Evolutionary conservation across 345 rosid species (phyloP).

Genomic region (Dipteronia dyeriana): DNA sequence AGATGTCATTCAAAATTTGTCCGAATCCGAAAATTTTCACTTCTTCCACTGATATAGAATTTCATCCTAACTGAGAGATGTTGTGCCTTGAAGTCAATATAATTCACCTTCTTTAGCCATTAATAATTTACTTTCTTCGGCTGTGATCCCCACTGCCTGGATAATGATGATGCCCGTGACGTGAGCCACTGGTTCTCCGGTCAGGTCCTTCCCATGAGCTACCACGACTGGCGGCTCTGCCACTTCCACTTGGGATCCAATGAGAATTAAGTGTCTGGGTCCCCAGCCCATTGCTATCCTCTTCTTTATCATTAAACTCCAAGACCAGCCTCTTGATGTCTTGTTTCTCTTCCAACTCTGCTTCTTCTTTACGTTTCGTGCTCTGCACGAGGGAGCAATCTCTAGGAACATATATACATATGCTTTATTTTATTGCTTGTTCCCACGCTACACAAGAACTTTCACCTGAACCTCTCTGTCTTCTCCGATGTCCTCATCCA

Average conservation of each 20-base stretch:
- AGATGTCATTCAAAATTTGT: background rate
- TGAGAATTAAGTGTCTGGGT: slow-evolving; percentile 57
- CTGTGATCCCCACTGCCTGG: slow-evolving; percentile 71
- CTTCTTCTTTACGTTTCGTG: slow-evolving; percentile 98
- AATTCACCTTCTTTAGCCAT: background rate
- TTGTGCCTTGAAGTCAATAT: background rate
- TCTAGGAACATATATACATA: slow-evolving; percentile 82
- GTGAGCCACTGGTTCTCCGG: slow-evolving; percentile 63
- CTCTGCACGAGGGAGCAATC: slow-evolving; percentile 87
- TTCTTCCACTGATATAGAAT: background rate
- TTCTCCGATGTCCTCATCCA: slow-evolving; percentile 74
- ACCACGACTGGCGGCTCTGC: slow-evolving; percentile 49
- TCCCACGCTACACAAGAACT: slow-evolving; percentile 95
- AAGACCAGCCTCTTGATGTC: slow-evolving; percentile 94
- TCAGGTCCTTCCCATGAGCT: slow-evolving; percentile 58
- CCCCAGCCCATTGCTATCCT: slow-evolving; percentile 86
- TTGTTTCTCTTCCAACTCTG: slow-evolving; percentile 95
- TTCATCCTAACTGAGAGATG: background rate
- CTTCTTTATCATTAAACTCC: slow-evolving; percentile 94
- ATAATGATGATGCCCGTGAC: slow-evolving; percentile 64
- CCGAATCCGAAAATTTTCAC: background rate
- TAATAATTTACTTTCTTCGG: slow-evolving; percentile 54
- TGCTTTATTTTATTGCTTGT: slow-evolving; percentile 94
- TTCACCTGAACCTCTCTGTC: slow-evolving; percentile 88
- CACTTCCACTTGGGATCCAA: slow-evolving; percentile 58